phyloP scores from a whole-genome alignment of 352 stramenopile genomes.

The Chrysophaeum taylorii region DNA sequence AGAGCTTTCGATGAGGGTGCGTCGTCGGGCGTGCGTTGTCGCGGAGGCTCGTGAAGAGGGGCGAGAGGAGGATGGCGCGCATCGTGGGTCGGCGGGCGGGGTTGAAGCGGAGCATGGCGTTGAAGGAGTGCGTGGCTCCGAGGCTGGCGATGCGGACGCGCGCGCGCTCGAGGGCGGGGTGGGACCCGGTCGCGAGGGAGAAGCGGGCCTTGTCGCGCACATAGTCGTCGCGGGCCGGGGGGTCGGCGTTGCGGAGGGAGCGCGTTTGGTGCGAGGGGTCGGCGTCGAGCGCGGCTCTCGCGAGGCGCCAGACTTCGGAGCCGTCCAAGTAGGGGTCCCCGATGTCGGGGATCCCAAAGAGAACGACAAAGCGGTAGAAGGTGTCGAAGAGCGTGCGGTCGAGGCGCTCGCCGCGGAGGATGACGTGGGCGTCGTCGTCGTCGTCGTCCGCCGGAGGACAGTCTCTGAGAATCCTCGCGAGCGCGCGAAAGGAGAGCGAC shows the following conservation, averaged over 20 bases:
- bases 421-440: too few relatives aligned
- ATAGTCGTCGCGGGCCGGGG: neutral
- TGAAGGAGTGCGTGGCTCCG: neutral
- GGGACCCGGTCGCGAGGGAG: neutral
- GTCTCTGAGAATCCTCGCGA: too few relatives aligned
- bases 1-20: too few relatives aligned
- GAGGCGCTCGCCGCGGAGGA: constrained; percentile 24
- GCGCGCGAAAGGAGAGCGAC: too few relatives aligned
- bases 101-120: constrained; percentile 2
- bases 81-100: neutral
- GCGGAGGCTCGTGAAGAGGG: too few relatives aligned
- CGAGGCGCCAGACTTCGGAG: neutral
- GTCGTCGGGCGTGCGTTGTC: too few relatives aligned
- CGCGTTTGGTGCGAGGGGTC: neutral
- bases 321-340: neutral
- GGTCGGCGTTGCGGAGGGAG: too few relatives aligned
- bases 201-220: neutral
- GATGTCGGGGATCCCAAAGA: constrained; percentile 79
- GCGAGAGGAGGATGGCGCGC: neutral
- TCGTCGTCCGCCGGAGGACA: too few relatives aligned
- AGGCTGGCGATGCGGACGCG: neutral
- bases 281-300: neutral
- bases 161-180: neutral
- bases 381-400: constrained; percentile 79
- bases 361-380: constrained; percentile 85